phyloP scores from a whole-genome alignment of 2,329 filamentous ascomycete genomes.

The Fusarium proliferatum region DNA sequence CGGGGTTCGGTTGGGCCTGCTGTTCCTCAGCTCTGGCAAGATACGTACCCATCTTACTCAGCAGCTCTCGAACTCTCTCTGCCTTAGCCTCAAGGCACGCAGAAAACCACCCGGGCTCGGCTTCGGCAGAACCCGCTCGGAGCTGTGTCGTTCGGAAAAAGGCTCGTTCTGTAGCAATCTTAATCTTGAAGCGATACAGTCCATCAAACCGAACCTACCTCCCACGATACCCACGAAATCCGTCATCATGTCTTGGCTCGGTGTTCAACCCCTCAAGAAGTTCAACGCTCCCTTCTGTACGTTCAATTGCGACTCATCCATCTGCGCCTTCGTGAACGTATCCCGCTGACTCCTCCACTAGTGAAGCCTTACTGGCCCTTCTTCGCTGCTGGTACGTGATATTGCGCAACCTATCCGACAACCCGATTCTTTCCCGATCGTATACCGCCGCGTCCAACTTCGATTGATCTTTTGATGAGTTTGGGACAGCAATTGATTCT shows the following conservation, averaged over 20 bases:
- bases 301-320: conserved; percentile 57
- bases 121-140: conserved; percentile 52
- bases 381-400: conserved; percentile 87
- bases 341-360: conserved; percentile 57
- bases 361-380: conserved; percentile 93
- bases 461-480: conserved; percentile 37
- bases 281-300: conserved; percentile 82
- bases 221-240: conserved; percentile 52
- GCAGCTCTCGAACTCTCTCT: background rate
- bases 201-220: conserved; percentile 52
- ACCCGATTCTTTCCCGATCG: conserved; percentile 14
- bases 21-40: conserved; percentile 14
- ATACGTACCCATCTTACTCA: conserved; percentile 34
- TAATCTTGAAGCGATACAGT: conserved; percentile 43
- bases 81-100: conserved; percentile 46
- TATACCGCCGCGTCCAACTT: conserved; percentile 10
- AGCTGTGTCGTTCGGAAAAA: conserved; percentile 52
- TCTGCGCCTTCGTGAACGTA: conserved; percentile 27
- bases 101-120: conserved; percentile 41
- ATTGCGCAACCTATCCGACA: conserved; percentile 32
- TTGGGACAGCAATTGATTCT: conserved; percentile 43
- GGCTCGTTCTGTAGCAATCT: conserved; percentile 54
- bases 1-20: conserved; percentile 42
- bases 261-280: conserved; percentile 76
- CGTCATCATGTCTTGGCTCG: conserved; percentile 79